These are phyloP conservation scores for Penicillium coffeae DNA, from an alignment of 495 filamentous ascomycete genomes.

Conservation along the genomic window DNA sequence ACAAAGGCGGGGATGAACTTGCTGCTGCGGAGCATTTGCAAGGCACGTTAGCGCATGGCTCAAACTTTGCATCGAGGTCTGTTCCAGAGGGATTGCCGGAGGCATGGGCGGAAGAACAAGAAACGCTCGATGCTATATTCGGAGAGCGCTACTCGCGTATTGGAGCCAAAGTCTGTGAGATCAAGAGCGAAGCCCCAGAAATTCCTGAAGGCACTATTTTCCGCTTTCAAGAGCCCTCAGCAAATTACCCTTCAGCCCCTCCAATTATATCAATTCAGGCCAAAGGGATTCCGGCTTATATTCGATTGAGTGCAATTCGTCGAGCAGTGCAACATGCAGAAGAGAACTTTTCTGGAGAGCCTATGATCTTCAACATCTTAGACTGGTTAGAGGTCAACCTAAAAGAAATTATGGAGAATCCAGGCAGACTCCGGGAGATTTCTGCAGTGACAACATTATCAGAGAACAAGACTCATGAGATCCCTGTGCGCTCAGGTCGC, in stretches of 20 bases:
- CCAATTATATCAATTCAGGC: conserved; percentile 69
- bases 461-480: conserved; percentile 17
- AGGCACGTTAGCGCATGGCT: conserved; percentile 51
- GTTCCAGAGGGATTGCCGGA: conserved; percentile 26
- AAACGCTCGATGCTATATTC: conserved; percentile 77
- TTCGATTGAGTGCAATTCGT: conserved; percentile 83
- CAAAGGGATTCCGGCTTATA: conserved; percentile 77
- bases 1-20: conserved; percentile 66
- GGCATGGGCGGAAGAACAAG: conserved; percentile 82
- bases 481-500: conserved; percentile 49
- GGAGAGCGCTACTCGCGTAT: conserved; percentile 55
- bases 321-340: conserved; percentile 66
- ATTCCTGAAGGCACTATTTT: conserved; percentile 37
- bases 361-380: conserved; percentile 82
- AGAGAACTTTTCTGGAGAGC: conserved; percentile 67
- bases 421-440: conserved; percentile 78
- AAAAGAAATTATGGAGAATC: conserved; percentile 69
- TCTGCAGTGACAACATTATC: conserved; percentile 53
- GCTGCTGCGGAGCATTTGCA: conserved; percentile 76
- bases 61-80: conserved; percentile 13
- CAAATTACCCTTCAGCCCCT: conserved; percentile 67
- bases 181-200: conserved; percentile 48
- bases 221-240: conserved; percentile 49
- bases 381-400: conserved; percentile 87
- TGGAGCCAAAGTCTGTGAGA: conserved; percentile 59